phyloP scores from a whole-genome alignment of 2,329 filamentous ascomycete genomes.

The Penicillium sp. region DNA sequence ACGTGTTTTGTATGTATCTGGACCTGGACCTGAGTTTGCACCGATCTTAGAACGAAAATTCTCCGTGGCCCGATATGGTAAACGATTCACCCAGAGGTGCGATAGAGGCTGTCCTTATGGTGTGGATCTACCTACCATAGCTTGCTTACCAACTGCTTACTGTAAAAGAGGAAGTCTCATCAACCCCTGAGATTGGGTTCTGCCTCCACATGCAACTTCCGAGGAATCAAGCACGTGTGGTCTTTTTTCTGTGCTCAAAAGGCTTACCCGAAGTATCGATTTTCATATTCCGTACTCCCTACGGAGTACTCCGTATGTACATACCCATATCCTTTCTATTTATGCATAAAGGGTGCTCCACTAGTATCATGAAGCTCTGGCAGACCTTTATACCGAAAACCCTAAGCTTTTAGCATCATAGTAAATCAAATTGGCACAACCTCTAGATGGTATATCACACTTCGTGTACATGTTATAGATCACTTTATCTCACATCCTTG shows the following conservation, averaged over 20 bases:
- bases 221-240: neutral
- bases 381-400: neutral
- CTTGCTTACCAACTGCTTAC: neutral
- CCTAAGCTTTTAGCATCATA: neutral
- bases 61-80: neutral
- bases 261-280: neutral
- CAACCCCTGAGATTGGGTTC: neutral
- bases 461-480: no score
- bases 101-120: neutral
- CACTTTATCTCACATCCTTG: neutral
- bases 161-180: neutral
- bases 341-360: neutral
- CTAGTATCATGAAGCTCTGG: neutral
- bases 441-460: neutral
- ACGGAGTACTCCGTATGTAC: neutral
- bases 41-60: conserved; percentile 4
- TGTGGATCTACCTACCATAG: neutral
- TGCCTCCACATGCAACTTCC: neutral
- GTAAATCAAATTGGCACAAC: neutral
- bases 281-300: neutral
- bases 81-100: neutral
- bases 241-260: neutral
- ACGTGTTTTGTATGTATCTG: neutral
- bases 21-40: neutral
- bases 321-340: neutral